phyloP scores from a whole-genome alignment of 2,329 filamentous ascomycete species.

The Tricladium varicosporioides region DNA sequence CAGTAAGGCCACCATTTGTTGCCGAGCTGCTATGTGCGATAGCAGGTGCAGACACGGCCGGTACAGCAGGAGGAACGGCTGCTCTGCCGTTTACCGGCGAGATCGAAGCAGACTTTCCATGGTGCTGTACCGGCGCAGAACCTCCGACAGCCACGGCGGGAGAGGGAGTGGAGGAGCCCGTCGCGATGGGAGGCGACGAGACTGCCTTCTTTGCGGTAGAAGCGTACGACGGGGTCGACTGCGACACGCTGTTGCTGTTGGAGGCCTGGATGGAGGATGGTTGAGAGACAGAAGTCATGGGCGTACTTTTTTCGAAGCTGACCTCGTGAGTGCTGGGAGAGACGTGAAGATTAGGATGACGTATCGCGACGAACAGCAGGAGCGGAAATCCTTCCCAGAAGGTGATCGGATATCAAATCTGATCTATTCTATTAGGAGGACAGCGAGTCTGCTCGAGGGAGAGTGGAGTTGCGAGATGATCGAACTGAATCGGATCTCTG shows the following conservation, averaged over 20 bases:
- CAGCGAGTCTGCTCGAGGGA: conserved; percentile 8
- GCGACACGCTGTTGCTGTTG: conserved; percentile 52
- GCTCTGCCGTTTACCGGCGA: conserved; percentile 84
- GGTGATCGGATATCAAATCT: conserved; percentile 28
- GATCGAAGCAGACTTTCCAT: conserved; percentile 64
- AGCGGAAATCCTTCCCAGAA: conserved; percentile 27
- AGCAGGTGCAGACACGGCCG: conserved; percentile 54
- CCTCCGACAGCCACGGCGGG: conserved; percentile 56
- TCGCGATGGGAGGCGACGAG: conserved; percentile 59
- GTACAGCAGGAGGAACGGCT: conserved; percentile 67
- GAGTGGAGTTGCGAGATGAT: conserved; percentile 28
- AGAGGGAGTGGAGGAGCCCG: conserved; percentile 53
- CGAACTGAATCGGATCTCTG: conserved; percentile 34
- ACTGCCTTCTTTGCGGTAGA: conserved; percentile 64
- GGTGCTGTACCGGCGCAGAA: conserved; percentile 51
- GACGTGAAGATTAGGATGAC: conserved; percentile 27
- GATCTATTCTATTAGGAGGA: conserved; percentile 19
- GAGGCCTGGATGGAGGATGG: conserved; percentile 46
- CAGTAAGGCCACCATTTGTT: conserved; percentile 67
- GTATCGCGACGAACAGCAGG: conserved; percentile 27
- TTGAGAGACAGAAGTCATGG: conserved; percentile 37
- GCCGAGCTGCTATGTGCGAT: conserved; percentile 61
- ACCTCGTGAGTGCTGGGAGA: conserved; percentile 23
- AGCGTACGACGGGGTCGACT: conserved; percentile 62
- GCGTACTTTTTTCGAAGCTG: conserved; percentile 27